Base-by-base conservation (phyloP, 768 basidiomycete species). In the Pholiota conissans region DNA sequence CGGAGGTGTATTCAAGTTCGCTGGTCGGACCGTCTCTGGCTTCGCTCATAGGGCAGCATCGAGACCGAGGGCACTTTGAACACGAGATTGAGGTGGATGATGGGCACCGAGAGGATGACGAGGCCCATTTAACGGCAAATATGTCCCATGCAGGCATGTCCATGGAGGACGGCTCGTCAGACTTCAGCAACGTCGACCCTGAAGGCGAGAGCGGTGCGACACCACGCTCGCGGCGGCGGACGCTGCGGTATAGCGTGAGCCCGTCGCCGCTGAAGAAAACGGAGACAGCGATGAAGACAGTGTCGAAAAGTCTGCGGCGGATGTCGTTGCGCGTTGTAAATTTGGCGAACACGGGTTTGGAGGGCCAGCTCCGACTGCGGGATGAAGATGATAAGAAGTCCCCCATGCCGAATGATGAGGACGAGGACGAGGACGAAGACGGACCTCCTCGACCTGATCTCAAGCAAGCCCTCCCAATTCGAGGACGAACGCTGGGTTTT, bases 261-360 rank as follows among this genome's bases (percentile, higher is more conserved):
- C 75, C 84, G 6, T 87, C 86, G 0, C 84, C 89, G 1, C 67
- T 90, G 24, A 83, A 82, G 58, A 84, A 78, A 61, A 84, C 87
- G 2, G 82, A 84, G 2, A 79, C 81, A 0, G 84, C 81, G 9
- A 72, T 91, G 48, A 83, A 80, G 63, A 74, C 78, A 27, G 79
- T 89, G 27, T 83, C 83, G 14, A 76, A 78, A 56, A 83, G 76
- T 55, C 60, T 91, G 5, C 78, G 82, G 11, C 78, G 87, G 20
- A 85, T 86, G 49, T 91, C 89, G 9, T 67, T 88, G 58, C 85
- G 93, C 14, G 91, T 95, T n/a, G 92, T 91, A 42, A 93, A 92
- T 66, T 70, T 95, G 55, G 84, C 83, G 7, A 84, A 83, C 1
- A 73, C 76, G 13, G 85, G 83, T 0, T 62, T 87, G 60, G 86